Evolutionary conservation across 2,329 filamentous ascomycete species (phyloP).

Genomic region (Penicillium crustosum): DNA sequence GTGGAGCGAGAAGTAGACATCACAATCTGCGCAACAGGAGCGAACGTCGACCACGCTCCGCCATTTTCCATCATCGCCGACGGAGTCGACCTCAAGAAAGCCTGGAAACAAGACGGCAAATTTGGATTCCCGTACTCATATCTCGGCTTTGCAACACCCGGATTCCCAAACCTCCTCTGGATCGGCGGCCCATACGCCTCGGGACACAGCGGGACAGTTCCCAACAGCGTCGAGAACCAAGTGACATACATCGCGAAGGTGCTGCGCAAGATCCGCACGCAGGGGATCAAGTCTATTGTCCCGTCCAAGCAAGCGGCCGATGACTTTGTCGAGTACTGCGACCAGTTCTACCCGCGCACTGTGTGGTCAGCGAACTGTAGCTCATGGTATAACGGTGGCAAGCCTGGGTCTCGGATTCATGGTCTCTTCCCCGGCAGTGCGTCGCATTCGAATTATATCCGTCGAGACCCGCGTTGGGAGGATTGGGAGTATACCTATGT

Average conservation of each 20-base stretch:
- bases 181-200: constrained; percentile 61
- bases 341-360: constrained; percentile 53
- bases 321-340: constrained; percentile 50
- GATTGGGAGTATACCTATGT: constrained; percentile 57
- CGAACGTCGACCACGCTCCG: constrained; percentile 59
- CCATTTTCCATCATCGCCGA: constrained; percentile 60
- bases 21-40: constrained; percentile 68
- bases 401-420: constrained; percentile 62
- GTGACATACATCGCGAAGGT: constrained; percentile 65
- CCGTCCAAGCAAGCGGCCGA: constrained; percentile 61
- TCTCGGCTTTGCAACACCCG: constrained; percentile 61
- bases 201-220: constrained; percentile 64
- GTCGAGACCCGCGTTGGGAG: constrained; percentile 59
- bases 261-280: constrained; percentile 63
- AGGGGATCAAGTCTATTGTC: constrained; percentile 64
- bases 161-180: constrained; percentile 68
- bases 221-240: constrained; percentile 66
- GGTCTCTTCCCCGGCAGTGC: constrained; percentile 70
- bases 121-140: constrained; percentile 68
- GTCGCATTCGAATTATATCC: constrained; percentile 59
- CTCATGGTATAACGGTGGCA: constrained; percentile 70
- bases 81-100: constrained; percentile 54
- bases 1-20: constrained; percentile 59
- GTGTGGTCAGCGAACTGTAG: constrained; percentile 57
- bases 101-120: constrained; percentile 58